These are phyloP conservation scores for Xerocomellus chrysenteron DNA, from an alignment of 768 basidiomycete genomes.

Conservation along the genomic window DNA sequence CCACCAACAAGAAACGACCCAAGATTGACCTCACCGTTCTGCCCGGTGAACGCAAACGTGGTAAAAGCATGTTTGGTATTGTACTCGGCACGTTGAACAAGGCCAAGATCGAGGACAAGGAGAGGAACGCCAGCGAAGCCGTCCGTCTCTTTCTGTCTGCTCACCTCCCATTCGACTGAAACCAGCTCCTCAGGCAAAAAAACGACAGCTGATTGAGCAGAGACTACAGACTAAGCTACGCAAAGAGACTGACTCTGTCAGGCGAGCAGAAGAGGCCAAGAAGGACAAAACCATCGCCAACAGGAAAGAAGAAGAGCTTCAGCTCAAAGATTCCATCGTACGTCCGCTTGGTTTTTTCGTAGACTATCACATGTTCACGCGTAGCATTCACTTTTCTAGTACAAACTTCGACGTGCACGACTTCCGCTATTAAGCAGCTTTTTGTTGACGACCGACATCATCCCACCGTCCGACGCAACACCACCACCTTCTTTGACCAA, in stretches of 20 bases:
- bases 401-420: conserved; percentile 69
- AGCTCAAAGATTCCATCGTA: conserved; percentile 79
- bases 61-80: conserved; percentile 86
- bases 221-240: conserved; percentile 81
- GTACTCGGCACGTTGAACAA: conserved; percentile 81
- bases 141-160: conserved; percentile 38
- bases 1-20: conserved; percentile 61
- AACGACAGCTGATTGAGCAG: conserved; percentile 79
- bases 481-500: conserved; percentile 29
- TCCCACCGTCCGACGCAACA: conserved; percentile 42
- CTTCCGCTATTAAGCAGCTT: conserved; percentile 75
- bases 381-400: conserved; percentile 38
- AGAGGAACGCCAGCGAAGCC: conserved; percentile 82
- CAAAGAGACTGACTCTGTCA: conserved; percentile 84
- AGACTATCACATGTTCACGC: neutral
- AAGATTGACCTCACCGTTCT: conserved; percentile 62
- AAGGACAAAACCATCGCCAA: conserved; percentile 76
- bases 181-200: conserved; percentile 61
- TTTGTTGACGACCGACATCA: conserved; percentile 69
- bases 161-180: conserved; percentile 7
- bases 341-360: conserved; percentile 28
- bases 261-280: conserved; percentile 82
- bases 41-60: conserved; percentile 71
- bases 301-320: conserved; percentile 79
- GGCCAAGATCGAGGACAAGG: conserved; percentile 84